Evolutionary conservation across 345 rosid species (phyloP).

Genomic region (Aquilaria yunnanensis): DNA sequence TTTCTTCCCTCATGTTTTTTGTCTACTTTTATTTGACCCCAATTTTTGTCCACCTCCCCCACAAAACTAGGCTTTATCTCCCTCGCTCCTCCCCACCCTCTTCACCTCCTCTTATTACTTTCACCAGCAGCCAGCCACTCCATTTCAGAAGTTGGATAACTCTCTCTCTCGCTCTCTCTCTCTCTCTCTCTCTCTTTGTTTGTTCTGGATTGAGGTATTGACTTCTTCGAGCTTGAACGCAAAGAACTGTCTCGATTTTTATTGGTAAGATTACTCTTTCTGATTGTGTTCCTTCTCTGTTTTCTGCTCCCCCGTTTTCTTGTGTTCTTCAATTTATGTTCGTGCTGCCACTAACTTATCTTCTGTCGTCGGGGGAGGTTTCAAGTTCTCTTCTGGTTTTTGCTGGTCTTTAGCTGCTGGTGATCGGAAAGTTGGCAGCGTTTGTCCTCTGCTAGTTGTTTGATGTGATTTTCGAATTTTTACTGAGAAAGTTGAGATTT

Average conservation of each 20-base stretch:
- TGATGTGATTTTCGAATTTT: conserved; percentile 6
- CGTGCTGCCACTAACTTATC: not conserved
- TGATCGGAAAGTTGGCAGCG: not conserved
- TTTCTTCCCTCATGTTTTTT: too few relatives aligned
- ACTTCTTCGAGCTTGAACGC: conserved; percentile 5
- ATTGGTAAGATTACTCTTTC: conserved; percentile 11
- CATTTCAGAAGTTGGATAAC: too few relatives aligned
- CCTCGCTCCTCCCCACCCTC: not conserved
- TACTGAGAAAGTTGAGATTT: not conserved
- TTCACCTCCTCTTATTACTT: not conserved
- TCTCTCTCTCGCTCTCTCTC: not conserved
- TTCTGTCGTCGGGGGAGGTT: not conserved
- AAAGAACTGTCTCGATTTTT: not conserved
- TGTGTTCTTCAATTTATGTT: not conserved
- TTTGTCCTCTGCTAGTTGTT: not conserved
- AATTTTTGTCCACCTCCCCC: not conserved
- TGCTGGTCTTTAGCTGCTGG: not conserved
- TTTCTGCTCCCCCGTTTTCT: not conserved
- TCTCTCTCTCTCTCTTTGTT: not conserved
- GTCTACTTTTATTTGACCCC: not conserved
- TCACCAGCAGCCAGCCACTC: too few relatives aligned
- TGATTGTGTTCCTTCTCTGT: not conserved
- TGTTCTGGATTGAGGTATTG: not conserved
- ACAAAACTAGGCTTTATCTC: not conserved
- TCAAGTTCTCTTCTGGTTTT: not conserved